Conservation (phyloP, 2,329 filamentous ascomycete genomes). For the Bertia moriformis region DNA sequence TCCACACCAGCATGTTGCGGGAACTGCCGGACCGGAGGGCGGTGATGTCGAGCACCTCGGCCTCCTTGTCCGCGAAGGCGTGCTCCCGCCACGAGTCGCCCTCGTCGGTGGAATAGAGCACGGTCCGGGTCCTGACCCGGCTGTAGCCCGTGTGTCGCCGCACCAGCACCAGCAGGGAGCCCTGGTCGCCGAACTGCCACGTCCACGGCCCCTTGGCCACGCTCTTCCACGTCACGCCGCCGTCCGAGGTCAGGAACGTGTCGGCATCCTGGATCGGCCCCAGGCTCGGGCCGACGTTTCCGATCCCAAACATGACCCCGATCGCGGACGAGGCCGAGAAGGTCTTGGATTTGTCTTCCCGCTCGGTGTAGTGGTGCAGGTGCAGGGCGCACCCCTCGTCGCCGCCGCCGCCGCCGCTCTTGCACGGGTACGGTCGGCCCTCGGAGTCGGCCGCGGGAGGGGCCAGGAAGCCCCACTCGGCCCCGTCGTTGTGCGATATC, state of each 20-base stretch:
- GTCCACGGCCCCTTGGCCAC: constrained; percentile 78
- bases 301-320: constrained; percentile 78
- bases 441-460: constrained; percentile 61
- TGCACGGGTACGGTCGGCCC: constrained; percentile 58
- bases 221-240: constrained; percentile 74
- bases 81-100: constrained; percentile 68
- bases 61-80: constrained; percentile 56
- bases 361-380: constrained; percentile 88
- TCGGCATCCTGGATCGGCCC: constrained; percentile 56
- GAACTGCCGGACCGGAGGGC: constrained; percentile 81
- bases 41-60: constrained; percentile 66
- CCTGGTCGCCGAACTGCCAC: constrained; percentile 93
- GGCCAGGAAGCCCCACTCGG: constrained; percentile 65
- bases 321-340: constrained; percentile 80
- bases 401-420: constrained; percentile 36
- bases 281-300: constrained; percentile 70
- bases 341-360: constrained; percentile 65
- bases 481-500: constrained; percentile 94
- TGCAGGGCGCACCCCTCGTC: constrained; percentile 67
- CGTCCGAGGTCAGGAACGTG: constrained; percentile 83
- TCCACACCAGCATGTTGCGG: constrained; percentile 86
- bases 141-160: constrained; percentile 56
- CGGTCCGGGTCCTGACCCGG: constrained; percentile 46
- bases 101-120: constrained; percentile 69
- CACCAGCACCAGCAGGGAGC: constrained; percentile 80